These are phyloP conservation scores for Leccinum boreale DNA, from an alignment of 768 basidiomycete species.

Conservation along the genomic window DNA sequence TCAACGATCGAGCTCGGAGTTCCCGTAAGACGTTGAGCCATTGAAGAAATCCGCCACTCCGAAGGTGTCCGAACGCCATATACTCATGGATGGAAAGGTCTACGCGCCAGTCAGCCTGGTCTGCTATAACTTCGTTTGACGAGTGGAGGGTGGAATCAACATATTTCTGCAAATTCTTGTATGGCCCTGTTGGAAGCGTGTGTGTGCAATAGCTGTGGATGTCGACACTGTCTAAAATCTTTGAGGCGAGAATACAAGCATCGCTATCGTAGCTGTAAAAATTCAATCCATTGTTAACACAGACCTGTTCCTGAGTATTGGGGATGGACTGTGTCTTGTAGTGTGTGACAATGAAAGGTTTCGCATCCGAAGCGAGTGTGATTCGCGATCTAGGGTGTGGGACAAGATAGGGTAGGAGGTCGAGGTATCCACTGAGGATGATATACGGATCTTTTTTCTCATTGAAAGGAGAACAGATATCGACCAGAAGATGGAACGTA, in stretches of 20 bases:
- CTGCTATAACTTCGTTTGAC: slow-evolving; percentile 41
- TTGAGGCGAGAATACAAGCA: slow-evolving; percentile 11
- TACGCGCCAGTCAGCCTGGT: slow-evolving; percentile 40
- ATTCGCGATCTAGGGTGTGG: slow-evolving; percentile 18
- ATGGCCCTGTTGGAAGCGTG: slow-evolving; percentile 30
- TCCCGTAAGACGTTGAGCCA: slow-evolving; percentile 51
- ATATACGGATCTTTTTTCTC: slow-evolving; percentile 8
- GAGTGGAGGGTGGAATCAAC: slow-evolving; percentile 35
- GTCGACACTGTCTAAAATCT: slow-evolving; percentile 8
- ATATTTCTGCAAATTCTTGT: slow-evolving; percentile 35
- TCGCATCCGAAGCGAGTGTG: slow-evolving; percentile 22
- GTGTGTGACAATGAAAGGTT: slow-evolving; percentile 23
- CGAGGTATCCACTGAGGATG: slow-evolving; percentile 12
- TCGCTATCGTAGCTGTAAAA: slow-evolving; percentile 30
- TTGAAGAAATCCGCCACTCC: slow-evolving; percentile 43
- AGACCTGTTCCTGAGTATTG: slow-evolving; percentile 9
- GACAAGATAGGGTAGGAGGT: slow-evolving; percentile 10
- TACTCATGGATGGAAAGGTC: slow-evolving; percentile 45
- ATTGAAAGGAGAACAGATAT: too few relatives aligned
- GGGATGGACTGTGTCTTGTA: slow-evolving; percentile 16
- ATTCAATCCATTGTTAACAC: slow-evolving; percentile 35
- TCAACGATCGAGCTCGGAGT: slow-evolving; percentile 38
- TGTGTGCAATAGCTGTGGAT: slow-evolving; percentile 31
- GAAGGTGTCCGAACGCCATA: slow-evolving; percentile 42
- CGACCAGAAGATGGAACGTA: slow-evolving; percentile 39